Base-by-base conservation (phyloP, 2,329 filamentous ascomycete genomes). In the Seiridium unicorne region DNA sequence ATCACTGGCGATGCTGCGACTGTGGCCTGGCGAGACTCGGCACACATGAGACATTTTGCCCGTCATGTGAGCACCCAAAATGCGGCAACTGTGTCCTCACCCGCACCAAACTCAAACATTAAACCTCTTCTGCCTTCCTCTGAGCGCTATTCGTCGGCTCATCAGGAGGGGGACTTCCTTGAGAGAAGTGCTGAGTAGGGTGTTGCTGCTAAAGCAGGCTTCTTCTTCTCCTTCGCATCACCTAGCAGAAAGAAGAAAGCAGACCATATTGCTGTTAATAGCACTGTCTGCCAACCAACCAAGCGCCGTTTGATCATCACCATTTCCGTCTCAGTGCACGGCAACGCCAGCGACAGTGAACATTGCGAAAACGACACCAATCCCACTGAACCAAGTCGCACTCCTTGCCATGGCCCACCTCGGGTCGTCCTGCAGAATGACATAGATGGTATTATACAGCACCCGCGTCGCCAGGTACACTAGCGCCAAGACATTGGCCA, bases 361-460 rank as follows among this genome's bases (percentile, higher is more conserved):
- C 62, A 64, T 63, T 13, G 55, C 57, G 4, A 62, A 53, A 2
- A 64, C 48, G 31, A 64, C 42, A 1, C 61, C 59, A 10, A 64
- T 60, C 8, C 62, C 62, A 2, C 42, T 44, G 18, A 64, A 62
- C 62, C 62, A 64, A 2, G 57, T 58, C 53, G 38, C 38, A 35
- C 61, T 64, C 44, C 62, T 38, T 32, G 48, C 62, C 48, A 60
- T 34, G 2, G 59, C 62, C 62, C 62, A 64, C 9, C 62, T 38
- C 10, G 62, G 59, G 44, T 63, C 51, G 7, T 61, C 61, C 51
- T 64, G 62, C 18, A 64, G 44, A 10, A 64, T 46, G n/a, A 64
- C 62, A n/a, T 64, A 64, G 18, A 64, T 46, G 34, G 63, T 18
- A 40, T 62, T 64, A 18, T 64, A 64, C 44, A 54, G 44, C 6